Percentiles rank a stretch among this genome's conserved stretches.
phyloP scores from a whole-genome alignment of 2,329 filamentous ascomycete species.

The Metarhizium guizhouense region DNA sequence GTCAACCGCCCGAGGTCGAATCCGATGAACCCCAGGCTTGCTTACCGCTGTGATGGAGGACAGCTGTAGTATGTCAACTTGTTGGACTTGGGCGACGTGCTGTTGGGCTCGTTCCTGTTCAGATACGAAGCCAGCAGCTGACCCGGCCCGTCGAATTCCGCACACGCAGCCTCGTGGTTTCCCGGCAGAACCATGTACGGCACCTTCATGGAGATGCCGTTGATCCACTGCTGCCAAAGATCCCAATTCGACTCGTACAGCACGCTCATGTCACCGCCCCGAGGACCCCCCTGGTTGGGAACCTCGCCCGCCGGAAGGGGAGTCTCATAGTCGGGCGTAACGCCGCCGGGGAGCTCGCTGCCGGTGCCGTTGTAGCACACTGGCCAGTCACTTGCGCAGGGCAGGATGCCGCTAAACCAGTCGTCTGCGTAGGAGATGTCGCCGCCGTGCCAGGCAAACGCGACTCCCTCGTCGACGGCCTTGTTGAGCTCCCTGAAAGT shows the following conservation, averaged over 20 bases:
- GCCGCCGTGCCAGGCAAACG: conserved; percentile 44
- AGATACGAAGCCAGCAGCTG: conserved; percentile 38
- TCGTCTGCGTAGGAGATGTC: conserved; percentile 42
- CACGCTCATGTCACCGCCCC: conserved; percentile 38
- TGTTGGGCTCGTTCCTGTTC: conserved; percentile 32
- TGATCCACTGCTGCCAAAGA: conserved; percentile 38
- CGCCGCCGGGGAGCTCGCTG: conserved; percentile 28
- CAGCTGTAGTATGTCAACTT: conserved; percentile 41
- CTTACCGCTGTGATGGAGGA: conserved; percentile 34
- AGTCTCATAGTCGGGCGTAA: conserved; percentile 30
- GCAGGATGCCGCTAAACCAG: conserved; percentile 41
- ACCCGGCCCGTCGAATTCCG: conserved; percentile 36
- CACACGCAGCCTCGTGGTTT: conserved; percentile 36
- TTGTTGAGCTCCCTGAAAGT: conserved; percentile 34
- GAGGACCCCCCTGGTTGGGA: conserved; percentile 34
- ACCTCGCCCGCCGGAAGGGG: conserved; percentile 35
- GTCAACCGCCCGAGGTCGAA: too few relatives aligned
- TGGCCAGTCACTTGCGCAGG: conserved; percentile 36
- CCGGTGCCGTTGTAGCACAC: conserved; percentile 43
- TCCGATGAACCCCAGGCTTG: too few relatives aligned
- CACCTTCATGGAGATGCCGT: conserved; percentile 29
- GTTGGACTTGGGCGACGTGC: conserved; percentile 22
- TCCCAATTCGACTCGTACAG: conserved; percentile 44
- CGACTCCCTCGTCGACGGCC: conserved; percentile 32
- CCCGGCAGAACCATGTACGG: conserved; percentile 42